Percentiles rank a stretch among this genome's conserved stretches.
Conservation (phyloP, 345 rosid genomes). For the Populus ilicifolia region DNA sequence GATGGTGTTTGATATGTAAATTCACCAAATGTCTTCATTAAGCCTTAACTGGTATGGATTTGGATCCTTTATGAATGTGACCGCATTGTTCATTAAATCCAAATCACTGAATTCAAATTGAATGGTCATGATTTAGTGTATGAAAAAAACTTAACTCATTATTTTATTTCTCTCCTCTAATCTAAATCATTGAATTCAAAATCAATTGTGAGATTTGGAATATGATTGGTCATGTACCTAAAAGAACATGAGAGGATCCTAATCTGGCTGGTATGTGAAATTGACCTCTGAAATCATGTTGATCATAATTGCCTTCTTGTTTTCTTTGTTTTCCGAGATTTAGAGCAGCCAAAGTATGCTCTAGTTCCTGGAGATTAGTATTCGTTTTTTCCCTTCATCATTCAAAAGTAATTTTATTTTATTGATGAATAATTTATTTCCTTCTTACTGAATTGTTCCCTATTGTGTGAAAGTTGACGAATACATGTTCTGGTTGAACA, state of each 20-base stretch:
- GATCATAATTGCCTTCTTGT: background rate
- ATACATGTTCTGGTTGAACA: slow-evolving; percentile 29
- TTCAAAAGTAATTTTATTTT: background rate
- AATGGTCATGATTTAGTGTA: too few species aligned
- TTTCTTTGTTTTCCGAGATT: background rate
- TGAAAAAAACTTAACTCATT: too few species aligned
- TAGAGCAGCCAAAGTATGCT: background rate
- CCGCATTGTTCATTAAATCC: too few species aligned
- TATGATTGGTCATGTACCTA: too few species aligned
- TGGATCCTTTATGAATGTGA: too few species aligned
- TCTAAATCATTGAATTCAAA: too few species aligned
- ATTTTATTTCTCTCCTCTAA: too few species aligned
- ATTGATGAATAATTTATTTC: background rate
- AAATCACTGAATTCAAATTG: too few species aligned
- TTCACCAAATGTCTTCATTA: background rate
- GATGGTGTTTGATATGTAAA: background rate
- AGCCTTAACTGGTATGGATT: background rate
- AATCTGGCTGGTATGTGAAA: background rate
- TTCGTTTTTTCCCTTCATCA: background rate
- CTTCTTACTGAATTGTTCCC: background rate
- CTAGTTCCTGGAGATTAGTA: too few species aligned
- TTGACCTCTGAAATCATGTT: background rate
- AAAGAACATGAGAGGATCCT: too few species aligned
- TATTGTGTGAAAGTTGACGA: slow-evolving; percentile 4
- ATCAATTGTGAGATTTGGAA: too few species aligned